Evolutionary conservation across 2,329 filamentous ascomycete genomes (phyloP), one percentile per base, ranked within the genome.

Genomic region (Aphanocladium album): DNA sequence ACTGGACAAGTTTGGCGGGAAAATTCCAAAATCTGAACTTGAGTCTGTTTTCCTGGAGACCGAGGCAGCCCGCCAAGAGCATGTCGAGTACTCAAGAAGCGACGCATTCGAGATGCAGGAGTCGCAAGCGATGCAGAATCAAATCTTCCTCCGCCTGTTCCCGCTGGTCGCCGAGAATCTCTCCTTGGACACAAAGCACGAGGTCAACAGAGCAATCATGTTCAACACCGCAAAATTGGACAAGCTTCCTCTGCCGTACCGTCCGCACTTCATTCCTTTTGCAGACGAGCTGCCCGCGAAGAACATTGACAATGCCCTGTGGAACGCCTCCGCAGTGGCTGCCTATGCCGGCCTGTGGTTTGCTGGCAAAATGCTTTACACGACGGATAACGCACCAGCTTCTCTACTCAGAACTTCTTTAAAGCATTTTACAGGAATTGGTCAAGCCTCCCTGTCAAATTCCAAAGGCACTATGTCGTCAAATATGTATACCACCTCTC

Each of bases 101-200:
- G 45, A 49, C 43, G 43, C 54, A 12, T 47, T 39, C 11, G 43
- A 47, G 2, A 57, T 47, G 43, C 54, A 57, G 9, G 43, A 57
- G 45, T 49, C 43, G 41, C 54, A 57, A 6, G 54, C 54, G 19
- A 47, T 57, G 54, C 54, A 57, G 43, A 39, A 57, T 30, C 16
- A 25, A n/a, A 14, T 39, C n/a, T 47, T 49, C 43, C 8, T 39
- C 1, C 43, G 45, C 19, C 43, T 57, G 14, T 49, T 57, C 30
- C 54, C 54, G 27, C 43, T 47, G 16, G 25, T 57, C 19, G 41
- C 43, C 8, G 16, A 25, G 30, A 16, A 8, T 7, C 27, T 57
- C 16, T 47, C 43, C 1, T n/a, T 57, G 6, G 54, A 57, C 45
- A 19, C 43, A 3, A 47, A 47, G 30, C 54, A 47, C 30, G 54